These are phyloP conservation scores for Amylocarpus encephaloides DNA, from an alignment of 2,329 filamentous ascomycete species.

Conservation along the genomic window DNA sequence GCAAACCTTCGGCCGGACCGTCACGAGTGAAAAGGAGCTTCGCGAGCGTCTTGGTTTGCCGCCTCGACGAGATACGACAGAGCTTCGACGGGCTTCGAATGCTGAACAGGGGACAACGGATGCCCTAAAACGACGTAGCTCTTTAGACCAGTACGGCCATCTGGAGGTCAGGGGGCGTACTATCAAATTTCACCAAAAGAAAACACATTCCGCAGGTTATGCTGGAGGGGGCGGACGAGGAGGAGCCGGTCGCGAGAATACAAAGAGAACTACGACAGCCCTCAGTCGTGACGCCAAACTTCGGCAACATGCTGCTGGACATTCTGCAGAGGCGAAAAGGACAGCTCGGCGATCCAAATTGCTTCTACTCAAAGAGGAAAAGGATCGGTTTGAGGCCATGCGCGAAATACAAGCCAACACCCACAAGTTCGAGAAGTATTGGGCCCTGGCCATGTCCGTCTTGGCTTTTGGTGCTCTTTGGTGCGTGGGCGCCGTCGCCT, in stretches of 20 bases:
- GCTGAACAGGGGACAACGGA: conserved; percentile 11
- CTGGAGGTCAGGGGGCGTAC: conserved; percentile 32
- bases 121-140: conserved; percentile 22
- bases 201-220: conserved; percentile 10
- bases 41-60: conserved; percentile 34
- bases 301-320: conserved; percentile 13
- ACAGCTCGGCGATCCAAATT: conserved; percentile 35
- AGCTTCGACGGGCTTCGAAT: conserved; percentile 4
- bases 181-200: conserved; percentile 32
- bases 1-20: conserved; percentile 47
- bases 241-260: conserved; percentile 17
- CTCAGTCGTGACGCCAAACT: conserved; percentile 26
- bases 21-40: conserved; percentile 46
- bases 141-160: conserved; percentile 31
- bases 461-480: conserved; percentile 56
- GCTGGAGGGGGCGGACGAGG: conserved; percentile 24
- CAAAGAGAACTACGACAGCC: conserved; percentile 8
- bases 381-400: conserved; percentile 60
- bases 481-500: conserved; percentile 59
- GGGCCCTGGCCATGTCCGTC: conserved; percentile 50
- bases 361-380: conserved; percentile 49
- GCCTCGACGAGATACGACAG: conserved; percentile 18
- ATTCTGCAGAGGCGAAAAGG: conserved; percentile 9
- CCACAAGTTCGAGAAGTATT: conserved; percentile 54
- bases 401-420: conserved; percentile 54